Conservation (phyloP, 768 basidiomycete genomes). For the Lactarius sanguifluus region DNA sequence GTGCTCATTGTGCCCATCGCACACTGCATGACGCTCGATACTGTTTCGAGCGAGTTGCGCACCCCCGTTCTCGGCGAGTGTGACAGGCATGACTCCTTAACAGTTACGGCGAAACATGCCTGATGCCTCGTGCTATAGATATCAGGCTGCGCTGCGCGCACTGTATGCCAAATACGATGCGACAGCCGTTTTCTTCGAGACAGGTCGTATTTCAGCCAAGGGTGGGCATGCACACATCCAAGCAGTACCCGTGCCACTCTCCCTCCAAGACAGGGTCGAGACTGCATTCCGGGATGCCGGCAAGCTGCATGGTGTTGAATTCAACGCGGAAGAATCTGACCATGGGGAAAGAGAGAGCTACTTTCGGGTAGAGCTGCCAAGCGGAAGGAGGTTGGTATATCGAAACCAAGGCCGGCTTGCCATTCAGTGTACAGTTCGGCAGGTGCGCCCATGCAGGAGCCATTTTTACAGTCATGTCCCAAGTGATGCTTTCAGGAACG, state of each 20-base stretch:
- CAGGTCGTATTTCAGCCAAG: conserved; percentile 76
- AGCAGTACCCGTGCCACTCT: conserved; percentile 71
- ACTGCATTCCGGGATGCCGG: conserved; percentile 73
- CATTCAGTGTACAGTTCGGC: conserved; percentile 92
- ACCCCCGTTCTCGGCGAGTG: conserved; percentile 79
- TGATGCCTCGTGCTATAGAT: conserved; percentile 43
- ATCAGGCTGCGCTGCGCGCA: conserved; percentile 70
- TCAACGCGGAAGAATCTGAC: conserved; percentile 65
- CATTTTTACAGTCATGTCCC: neutral
- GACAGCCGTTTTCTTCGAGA: conserved; percentile 80
- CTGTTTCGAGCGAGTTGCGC: conserved; percentile 77
- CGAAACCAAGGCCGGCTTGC: conserved; percentile 69
- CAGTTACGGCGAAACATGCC: neutral
- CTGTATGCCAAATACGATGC: conserved; percentile 71
- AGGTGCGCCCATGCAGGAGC: conserved; percentile 52
- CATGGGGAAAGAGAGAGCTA: conserved; percentile 66
- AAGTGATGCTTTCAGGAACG: conserved; percentile 55
- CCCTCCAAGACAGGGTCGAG: conserved; percentile 62
- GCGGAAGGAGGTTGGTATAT: conserved; percentile 83
- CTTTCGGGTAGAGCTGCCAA: conserved; percentile 88
- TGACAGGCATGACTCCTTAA: conserved; percentile 49
- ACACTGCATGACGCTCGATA: conserved; percentile 85
- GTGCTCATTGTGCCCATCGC: conserved; percentile 91
- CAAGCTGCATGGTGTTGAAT: conserved; percentile 61
- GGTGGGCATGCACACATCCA: conserved; percentile 97